Evolutionary conservation across 306 rosid genomes (phyloP), one percentile per base, ranked within the genome.

Genomic region (Cucumis cinereus): DNA sequence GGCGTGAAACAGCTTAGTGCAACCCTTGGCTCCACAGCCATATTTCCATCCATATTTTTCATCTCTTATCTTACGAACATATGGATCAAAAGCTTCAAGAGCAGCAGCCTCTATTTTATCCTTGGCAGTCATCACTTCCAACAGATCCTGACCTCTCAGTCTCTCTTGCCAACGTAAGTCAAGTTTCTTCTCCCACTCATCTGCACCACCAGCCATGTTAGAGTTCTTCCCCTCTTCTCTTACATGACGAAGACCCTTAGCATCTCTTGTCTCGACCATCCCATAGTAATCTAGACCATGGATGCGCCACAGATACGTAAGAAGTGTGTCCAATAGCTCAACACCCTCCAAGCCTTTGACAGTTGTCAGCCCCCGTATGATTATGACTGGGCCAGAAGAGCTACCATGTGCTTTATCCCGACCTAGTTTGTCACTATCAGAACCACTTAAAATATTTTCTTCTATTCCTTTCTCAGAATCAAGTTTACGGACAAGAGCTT

Each of bases 11-110:
- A 95, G 97, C 89, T 95, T 95, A 15, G 99, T 95, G 89, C 99
- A 95, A 49, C 99, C 97, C 88, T 90, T 95, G 40, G 99, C 99
- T 81, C 99, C 99, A 83, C 99, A 95, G 38, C 99, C 99, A 92
- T 92, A 95, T 82, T 95, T 95, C 99, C 99, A 95, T 74, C 99
- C 99, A 84, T 92, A 95, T 82, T 92, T 95, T 75, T 95, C 99
- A 90, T 95, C 99, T 85, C 99, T 90, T 72, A 95, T 95, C 83
- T 95, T 95, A 63, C 99, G 85, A 33, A 95, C 93, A 79, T 75
- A 88, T 45, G 99, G 99, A 86, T 89, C 99, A 81, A 95, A 82
- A 70, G 84, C 88, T 85, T 90, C 97, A 78, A 49, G 81, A 73
- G 99, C 97, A 56, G 95, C 89, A 47, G 98, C 91, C 78, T 92